Evolutionary conservation across 2,329 filamentous ascomycete genomes (phyloP).

Genomic region (Trichophyton simii): DNA sequence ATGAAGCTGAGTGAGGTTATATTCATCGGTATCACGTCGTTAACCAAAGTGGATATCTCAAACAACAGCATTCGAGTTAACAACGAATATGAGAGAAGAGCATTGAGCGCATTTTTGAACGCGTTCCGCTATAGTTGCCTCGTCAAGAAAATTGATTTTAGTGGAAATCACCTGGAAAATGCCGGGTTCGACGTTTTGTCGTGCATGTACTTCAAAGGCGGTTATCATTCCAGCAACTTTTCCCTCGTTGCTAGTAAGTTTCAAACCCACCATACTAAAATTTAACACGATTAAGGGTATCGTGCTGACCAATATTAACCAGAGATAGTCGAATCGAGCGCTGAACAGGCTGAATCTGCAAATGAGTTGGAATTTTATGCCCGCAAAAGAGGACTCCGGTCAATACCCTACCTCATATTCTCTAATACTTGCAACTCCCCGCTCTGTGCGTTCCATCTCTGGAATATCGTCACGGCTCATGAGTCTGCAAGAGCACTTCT

Average conservation of each 20-base stretch:
- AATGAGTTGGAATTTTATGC: conserved; percentile 19
- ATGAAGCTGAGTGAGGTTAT: conserved; percentile 32
- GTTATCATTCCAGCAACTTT: conserved; percentile 21
- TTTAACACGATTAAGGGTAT: neutral
- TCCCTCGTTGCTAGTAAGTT: neutral
- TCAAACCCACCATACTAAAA: no score
- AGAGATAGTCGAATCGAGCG: neutral
- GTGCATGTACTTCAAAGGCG: conserved; percentile 30
- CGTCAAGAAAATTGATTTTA: conserved; percentile 35
- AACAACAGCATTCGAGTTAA: conserved; percentile 33
- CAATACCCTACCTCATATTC: conserved; percentile 25
- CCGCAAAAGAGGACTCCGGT: conserved; percentile 24
- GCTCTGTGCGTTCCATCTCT: conserved; percentile 19
- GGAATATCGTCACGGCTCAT: conserved; percentile 22
- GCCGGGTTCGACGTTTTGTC: conserved; percentile 36
- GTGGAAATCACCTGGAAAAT: conserved; percentile 32
- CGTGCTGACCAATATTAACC: neutral
- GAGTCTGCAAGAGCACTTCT: conserved; percentile 20
- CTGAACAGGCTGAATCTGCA: neutral
- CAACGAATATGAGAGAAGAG: conserved; percentile 23
- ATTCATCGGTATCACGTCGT: conserved; percentile 28
- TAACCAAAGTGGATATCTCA: conserved; percentile 37
- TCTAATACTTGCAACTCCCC: conserved; percentile 18
- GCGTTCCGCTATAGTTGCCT: conserved; percentile 33
- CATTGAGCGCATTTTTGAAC: conserved; percentile 35